A percentile compares a stretch with the other conserved stretches of the same genome.
Evolutionary conservation across 2,329 filamentous ascomycete genomes (phyloP).

Genomic region (Hypoxylon sp.): DNA sequence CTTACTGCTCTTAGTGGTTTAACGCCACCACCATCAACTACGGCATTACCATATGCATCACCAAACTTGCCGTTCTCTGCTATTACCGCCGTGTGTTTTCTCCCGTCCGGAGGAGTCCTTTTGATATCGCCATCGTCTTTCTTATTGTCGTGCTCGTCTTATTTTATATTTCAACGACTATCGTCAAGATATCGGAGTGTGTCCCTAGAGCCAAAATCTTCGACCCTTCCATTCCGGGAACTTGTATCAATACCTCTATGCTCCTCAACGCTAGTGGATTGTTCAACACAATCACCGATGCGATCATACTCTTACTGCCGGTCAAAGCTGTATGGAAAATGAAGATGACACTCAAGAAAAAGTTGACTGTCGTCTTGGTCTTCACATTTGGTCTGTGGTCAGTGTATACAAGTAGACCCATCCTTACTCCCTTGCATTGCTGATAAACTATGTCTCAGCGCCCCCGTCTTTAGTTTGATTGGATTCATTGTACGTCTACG

Average conservation of each 20-base stretch:
- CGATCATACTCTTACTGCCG: conserved; percentile 43
- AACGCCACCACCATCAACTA: conserved; percentile 41
- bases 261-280: conserved; percentile 42
- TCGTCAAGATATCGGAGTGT: conserved; percentile 46
- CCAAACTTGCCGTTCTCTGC: conserved; percentile 44
- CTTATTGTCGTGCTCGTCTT: conserved; percentile 31
- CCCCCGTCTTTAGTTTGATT: conserved; percentile 25
- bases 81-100: conserved; percentile 48
- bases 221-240: conserved; percentile 32
- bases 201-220: conserved; percentile 40
- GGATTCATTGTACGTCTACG: conserved; percentile 33
- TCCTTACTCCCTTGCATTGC: background rate
- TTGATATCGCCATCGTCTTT: conserved; percentile 41
- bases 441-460: conserved; percentile 22
- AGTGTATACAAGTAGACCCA: background rate
- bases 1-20: conserved; percentile 39
- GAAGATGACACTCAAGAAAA: conserved; percentile 34
- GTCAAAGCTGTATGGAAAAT: conserved; percentile 42
- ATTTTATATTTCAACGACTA: conserved; percentile 38
- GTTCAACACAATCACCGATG: conserved; percentile 46
- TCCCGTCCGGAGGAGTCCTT: conserved; percentile 35
- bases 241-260: conserved; percentile 28
- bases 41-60: conserved; percentile 41
- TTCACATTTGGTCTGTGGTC: conserved; percentile 45
- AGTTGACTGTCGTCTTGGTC: conserved; percentile 35